Evolutionary conservation across 805 yeast species (phyloP).

Genomic region (Blastobotrys chiropterorum): DNA sequence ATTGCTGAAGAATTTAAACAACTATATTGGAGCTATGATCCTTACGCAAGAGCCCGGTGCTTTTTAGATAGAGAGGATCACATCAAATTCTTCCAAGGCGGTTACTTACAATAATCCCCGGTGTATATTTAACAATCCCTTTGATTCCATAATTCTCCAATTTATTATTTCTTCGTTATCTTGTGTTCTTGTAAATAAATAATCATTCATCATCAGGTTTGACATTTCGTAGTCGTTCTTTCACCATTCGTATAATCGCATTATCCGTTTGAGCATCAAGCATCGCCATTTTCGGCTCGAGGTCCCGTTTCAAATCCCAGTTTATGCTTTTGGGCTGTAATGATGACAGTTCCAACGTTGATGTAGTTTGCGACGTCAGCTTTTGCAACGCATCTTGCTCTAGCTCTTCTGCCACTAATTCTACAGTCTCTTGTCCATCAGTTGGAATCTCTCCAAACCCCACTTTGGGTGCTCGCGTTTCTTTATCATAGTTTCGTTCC

Average conservation of each 20-base stretch:
- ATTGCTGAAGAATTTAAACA: constrained; percentile 48
- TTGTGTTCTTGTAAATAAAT: too few species aligned
- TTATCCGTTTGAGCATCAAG: constrained; percentile 39
- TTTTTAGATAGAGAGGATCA: constrained; percentile 72
- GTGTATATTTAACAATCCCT: too few species aligned
- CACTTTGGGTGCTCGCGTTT: constrained; percentile 22
- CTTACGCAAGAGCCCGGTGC: constrained; percentile 73
- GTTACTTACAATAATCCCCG: too few species aligned
- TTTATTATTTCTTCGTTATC: too few species aligned
- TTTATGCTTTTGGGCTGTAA: constrained; percentile 27
- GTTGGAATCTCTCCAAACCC: constrained; percentile 27
- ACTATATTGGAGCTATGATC: constrained; percentile 68
- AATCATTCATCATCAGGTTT: too few species aligned
- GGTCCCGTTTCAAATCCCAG: constrained; percentile 35
- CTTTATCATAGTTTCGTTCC: constrained; percentile 27
- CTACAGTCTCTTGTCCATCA: constrained; percentile 33
- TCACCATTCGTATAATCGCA: constrained; percentile 35
- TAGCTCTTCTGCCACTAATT: constrained; percentile 30
- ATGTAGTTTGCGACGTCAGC: constrained; percentile 16
- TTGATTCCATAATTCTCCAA: too few species aligned
- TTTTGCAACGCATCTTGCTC: constrained; percentile 26
- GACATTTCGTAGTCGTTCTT: constrained; percentile 26
- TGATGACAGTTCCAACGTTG: constrained; percentile 17
- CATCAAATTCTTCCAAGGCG: constrained; percentile 40
- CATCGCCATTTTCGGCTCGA: constrained; percentile 34